Evolutionary conservation across 2,329 filamentous ascomycete species (phyloP), one percentile per base, ranked within the genome.

Genomic region (Elsinoe arachidis): DNA sequence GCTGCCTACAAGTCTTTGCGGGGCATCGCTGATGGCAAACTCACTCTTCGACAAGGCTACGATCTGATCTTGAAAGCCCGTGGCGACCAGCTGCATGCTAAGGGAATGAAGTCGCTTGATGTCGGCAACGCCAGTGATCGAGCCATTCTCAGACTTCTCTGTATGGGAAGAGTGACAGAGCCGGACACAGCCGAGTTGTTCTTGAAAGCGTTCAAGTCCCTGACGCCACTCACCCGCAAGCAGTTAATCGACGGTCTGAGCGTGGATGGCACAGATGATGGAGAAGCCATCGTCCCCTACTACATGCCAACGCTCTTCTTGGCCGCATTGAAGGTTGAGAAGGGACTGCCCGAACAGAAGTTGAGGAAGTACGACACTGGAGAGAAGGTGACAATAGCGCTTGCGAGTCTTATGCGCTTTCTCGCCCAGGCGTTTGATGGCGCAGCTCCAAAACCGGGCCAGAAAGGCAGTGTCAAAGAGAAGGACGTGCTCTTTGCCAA

Each of bases 221-320:
- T 53, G 14, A 14, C 30, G 7, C 6, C 7, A 10, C 17, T 15
- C 3, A 5, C 14, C 21, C 33, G 49, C 33, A 14, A 53, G 15
- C 6, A 17, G 9, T n/a, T 53, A 15, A 19, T 37, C 3, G 17
- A 12, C 17, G 49, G 33, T 19, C 33, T 39, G 33, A 53, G 38
- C n/a, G 49, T 53, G 9, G 33, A 37, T n/a, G 49, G 49, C 1
- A 12, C n/a, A 15, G 11, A 53, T 26, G 49, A 53, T 19, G 49
- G 34, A n/a, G 33, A 53, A 21, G 49, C 49, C 9, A 53, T 53
- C 26, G 12, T 53, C 6, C 49, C 49, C 15, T 53, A 53, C 35
- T 39, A 53, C 34, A 53, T 53, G 49, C 49, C 49, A 38, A 34
- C 34, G 3, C 34, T 53, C 3, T 53, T 53, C 10, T 21, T 19